Evolutionary conservation across 352 stramenopile genomes (phyloP), one percentile per base, ranked within the genome.

Genomic region (Phytophthora pluvialis): DNA sequence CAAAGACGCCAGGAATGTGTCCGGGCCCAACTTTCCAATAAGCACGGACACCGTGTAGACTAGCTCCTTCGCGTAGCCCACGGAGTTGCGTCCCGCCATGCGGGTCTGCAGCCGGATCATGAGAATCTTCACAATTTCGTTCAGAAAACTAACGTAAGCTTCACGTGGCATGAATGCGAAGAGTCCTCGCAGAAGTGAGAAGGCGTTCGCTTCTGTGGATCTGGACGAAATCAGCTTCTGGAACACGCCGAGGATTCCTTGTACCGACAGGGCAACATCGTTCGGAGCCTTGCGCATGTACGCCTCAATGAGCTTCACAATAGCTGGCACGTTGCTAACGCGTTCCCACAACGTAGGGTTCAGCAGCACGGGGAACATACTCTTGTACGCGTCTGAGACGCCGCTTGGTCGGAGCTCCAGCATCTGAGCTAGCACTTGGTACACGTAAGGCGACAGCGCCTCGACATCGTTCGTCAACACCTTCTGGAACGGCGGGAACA

Each of bases 361-460:
- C 33, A 99, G 70, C 25, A 99, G 73, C 29, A 97, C 88, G 21
- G 89, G 82, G 59, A 99, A 99, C 52, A 99, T 88, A 35, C 73
- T 96, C 63, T 88, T 93, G 80, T 99, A 99, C 12, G 94, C 93
- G n/a, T 89, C 66, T 2, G 91, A 98, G 5, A 97, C 73, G 10
- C 86, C 89, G 28, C 80, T 85, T 36, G 92, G 87, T 71, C 94
- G 84, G 47, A 98, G 93, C 56, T 99, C 97, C 28, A 99, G 83
- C 62, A 99, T 94, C 75, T 99, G 97, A 1, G 97, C 97, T 16
- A 99, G 74, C n/a, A 99, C 86, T 73, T 99, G 98, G 73, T 99
- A 99, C 4, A 99, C 97, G 62, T 99, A 99, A 9, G 98, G 97
- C 18, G 94, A 96, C 29, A 94, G 62, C 4, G 88, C 84, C 38